Evolutionary conservation across 139 green algal genomes (phyloP).

Genomic region (Chlorella vulgaris): DNA sequence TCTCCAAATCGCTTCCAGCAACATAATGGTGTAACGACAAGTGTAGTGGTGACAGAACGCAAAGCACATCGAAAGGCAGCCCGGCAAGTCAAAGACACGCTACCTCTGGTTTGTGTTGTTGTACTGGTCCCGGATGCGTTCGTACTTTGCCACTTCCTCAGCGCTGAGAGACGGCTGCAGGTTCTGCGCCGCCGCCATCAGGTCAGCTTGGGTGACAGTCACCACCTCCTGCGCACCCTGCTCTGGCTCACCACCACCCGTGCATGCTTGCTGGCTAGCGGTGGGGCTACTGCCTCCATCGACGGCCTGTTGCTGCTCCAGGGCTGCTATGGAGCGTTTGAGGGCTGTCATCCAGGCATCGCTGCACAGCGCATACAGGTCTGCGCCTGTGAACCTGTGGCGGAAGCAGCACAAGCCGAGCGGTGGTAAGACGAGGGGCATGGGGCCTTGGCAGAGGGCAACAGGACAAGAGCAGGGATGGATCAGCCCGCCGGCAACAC

Average conservation of each 20-base stretch:
- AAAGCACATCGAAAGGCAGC: no score
- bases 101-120: constrained; percentile 31
- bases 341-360: constrained; percentile 91
- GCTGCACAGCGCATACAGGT: constrained; percentile 93
- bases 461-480: neutral
- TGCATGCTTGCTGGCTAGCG: neutral
- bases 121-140: constrained; percentile 75
- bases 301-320: neutral
- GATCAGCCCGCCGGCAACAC: constrained; percentile 63
- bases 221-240: constrained; percentile 46
- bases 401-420: constrained; percentile 1
- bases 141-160: constrained; percentile 83
- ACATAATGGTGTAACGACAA: neutral
- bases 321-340: constrained; percentile 49
- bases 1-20: no score
- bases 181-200: constrained; percentile 58
- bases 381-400: constrained; percentile 80
- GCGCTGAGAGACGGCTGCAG: constrained; percentile 82
- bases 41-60: no score
- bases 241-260: neutral
- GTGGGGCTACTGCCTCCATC: neutral
- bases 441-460: neutral
- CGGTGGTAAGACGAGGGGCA: neutral
- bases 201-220: constrained; percentile 73
- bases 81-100: no score